phyloP scores from a whole-genome alignment of 768 basidiomycete genomes.

The Mycena haematopus region DNA sequence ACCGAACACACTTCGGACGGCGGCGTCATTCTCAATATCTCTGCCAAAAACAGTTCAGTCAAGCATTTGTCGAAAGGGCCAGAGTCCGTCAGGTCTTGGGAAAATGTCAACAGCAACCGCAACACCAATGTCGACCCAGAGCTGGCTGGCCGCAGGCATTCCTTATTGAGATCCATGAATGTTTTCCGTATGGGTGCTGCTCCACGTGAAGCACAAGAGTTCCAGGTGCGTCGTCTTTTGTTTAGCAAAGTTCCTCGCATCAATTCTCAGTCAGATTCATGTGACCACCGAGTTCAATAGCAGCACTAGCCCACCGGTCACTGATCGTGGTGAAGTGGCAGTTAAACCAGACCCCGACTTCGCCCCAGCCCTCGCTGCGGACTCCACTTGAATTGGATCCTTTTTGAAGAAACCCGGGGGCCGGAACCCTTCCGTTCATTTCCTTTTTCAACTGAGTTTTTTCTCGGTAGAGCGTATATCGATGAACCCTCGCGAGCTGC shows the following conservation, averaged over 20 bases:
- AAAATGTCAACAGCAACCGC: neutral
- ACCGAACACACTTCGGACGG: slow-evolving; percentile 5
- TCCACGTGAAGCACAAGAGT: slow-evolving; percentile 17
- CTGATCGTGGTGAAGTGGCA: neutral
- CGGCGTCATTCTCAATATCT: slow-evolving; percentile 18
- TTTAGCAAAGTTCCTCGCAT: neutral
- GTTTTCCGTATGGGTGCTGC: slow-evolving; percentile 15
- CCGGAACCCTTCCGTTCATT: too few species aligned
- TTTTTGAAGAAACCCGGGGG: neutral
- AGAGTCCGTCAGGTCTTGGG: slow-evolving; percentile 15
- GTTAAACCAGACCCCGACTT: slow-evolving; percentile 17
- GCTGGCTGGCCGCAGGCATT: slow-evolving; percentile 10
- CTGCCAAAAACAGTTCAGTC: slow-evolving; percentile 9
- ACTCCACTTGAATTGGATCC: neutral
- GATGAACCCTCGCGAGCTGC: too few species aligned
- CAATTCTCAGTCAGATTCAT: slow-evolving; percentile 6
- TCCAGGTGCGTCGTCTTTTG: neutral
- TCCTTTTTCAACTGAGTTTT: too few species aligned
- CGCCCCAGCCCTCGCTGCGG: neutral
- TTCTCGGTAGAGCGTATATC: too few species aligned
- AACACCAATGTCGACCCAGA: slow-evolving; percentile 1
- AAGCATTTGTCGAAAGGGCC: slow-evolving; percentile 12
- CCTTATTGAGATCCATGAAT: slow-evolving; percentile 12
- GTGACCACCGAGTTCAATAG: slow-evolving; percentile 18
- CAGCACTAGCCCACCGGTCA: slow-evolving; percentile 12